These are phyloP conservation scores for Daldinia concentrica DNA, from an alignment of 495 filamentous ascomycete species.

Conservation along the genomic window DNA sequence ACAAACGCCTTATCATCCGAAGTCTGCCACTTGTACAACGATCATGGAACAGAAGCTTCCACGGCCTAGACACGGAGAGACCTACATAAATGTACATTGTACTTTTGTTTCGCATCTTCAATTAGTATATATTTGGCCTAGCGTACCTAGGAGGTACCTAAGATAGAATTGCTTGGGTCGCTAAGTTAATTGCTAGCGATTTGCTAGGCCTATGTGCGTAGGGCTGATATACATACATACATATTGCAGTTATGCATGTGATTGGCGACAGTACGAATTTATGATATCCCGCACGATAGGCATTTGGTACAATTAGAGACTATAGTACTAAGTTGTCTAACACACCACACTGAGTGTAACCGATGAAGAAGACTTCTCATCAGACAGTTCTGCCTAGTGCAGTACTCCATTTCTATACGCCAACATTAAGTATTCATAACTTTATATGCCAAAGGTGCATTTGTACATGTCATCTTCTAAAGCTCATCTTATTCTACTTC, in stretches of 20 bases:
- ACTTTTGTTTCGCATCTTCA: background rate
- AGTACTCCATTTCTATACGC: background rate
- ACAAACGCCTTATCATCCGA: conserved; percentile 16
- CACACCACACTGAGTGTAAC: background rate
- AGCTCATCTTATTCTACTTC: conserved; percentile 45
- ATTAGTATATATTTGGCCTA: background rate
- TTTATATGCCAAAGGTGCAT: conserved; percentile 11
- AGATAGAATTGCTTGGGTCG: background rate
- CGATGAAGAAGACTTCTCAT: background rate
- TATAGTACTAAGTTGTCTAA: background rate
- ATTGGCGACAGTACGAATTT: conserved; percentile 23
- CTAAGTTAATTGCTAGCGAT: conserved; percentile 15
- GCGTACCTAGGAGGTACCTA: too few relatives aligned
- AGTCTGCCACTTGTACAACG: conserved; percentile 27
- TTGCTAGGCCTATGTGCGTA: conserved; percentile 1
- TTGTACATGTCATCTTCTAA: background rate
- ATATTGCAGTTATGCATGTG: conserved; percentile 14
- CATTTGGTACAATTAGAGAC: background rate
- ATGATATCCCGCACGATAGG: background rate
- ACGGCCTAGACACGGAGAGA: conserved; percentile 19
- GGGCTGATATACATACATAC: conserved; percentile 7
- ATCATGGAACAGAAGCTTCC: conserved; percentile 20
- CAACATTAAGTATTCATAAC: conserved; percentile 3
- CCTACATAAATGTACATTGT: conserved; percentile 25
- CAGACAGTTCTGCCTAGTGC: background rate